phyloP scores from a whole-genome alignment of 2,329 filamentous ascomycete species.

The Pseudophaeomoniella oleicola region DNA sequence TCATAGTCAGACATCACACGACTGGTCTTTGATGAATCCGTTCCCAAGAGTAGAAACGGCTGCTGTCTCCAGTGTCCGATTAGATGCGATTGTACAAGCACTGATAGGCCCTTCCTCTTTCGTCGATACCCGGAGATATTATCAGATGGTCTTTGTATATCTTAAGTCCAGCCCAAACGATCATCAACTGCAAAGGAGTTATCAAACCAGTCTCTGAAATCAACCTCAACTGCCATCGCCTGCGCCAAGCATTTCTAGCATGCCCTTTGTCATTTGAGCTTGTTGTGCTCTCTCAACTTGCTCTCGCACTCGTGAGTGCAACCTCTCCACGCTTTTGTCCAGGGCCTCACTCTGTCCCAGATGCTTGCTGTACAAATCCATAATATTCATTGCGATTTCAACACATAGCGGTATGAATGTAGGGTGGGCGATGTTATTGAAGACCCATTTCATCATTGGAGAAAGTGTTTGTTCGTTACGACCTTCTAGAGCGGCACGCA shows the following conservation, averaged over 20 bases:
- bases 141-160: no score
- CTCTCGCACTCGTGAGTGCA: conserved; percentile 56
- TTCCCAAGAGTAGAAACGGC: no score
- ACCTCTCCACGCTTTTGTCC: conserved; percentile 50
- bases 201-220: no score
- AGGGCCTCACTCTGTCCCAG: conserved; percentile 60
- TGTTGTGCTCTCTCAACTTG: conserved; percentile 75
- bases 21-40: no score
- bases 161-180: no score
- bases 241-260: conserved; percentile 57
- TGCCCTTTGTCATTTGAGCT: conserved; percentile 68
- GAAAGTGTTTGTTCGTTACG: conserved; percentile 70
- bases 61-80: no score
- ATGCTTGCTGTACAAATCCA: conserved; percentile 79
- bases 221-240: no score
- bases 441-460: conserved; percentile 72
- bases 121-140: no score
- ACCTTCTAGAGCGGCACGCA: conserved; percentile 64
- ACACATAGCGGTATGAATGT: conserved; percentile 61
- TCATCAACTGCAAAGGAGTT: no score
- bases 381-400: conserved; percentile 65
- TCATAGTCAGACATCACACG: no score
- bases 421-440: conserved; percentile 67
- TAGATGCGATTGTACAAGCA: no score
- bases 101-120: no score